Conservation (phyloP, 371 early-diverging fungal genomes). For the Rhizopus stolonifer region DNA sequence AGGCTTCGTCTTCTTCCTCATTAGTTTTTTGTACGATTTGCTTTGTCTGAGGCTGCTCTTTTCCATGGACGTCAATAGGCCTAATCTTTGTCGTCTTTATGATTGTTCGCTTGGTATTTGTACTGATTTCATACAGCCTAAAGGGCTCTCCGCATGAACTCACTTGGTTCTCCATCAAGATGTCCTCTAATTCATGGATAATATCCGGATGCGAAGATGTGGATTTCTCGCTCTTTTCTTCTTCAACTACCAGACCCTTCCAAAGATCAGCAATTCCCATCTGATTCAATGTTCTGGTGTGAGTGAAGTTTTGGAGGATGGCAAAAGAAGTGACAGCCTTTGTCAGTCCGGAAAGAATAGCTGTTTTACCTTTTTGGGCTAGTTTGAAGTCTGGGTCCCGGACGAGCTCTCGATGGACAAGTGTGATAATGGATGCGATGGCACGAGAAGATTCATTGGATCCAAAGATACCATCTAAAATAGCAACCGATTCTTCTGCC, state of each 20-base stretch:
- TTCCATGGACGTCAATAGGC: constrained; percentile 31
- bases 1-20: constrained; percentile 37
- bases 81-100: constrained; percentile 38
- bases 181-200: constrained; percentile 40
- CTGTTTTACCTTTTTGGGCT: constrained; percentile 64
- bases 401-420: constrained; percentile 75
- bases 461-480: constrained; percentile 92
- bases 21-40: constrained; percentile 34
- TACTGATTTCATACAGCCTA: constrained; percentile 39
- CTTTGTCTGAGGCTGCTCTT: constrained; percentile 20
- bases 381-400: constrained; percentile 69
- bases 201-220: constrained; percentile 25
- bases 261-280: constrained; percentile 50
- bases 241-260: constrained; percentile 55
- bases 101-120: constrained; percentile 31
- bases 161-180: constrained; percentile 13
- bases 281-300: constrained; percentile 53
- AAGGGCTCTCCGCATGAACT: constrained; percentile 19
- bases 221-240: constrained; percentile 22
- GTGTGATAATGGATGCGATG: constrained; percentile 76
- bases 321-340: constrained; percentile 86
- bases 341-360: constrained; percentile 70
- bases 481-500: constrained; percentile 85
- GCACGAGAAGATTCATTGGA: constrained; percentile 89
- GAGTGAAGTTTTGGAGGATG: constrained; percentile 80